Base-by-base conservation (phyloP, 768 basidiomycete genomes). In the Candolleomyces efflorescens region DNA sequence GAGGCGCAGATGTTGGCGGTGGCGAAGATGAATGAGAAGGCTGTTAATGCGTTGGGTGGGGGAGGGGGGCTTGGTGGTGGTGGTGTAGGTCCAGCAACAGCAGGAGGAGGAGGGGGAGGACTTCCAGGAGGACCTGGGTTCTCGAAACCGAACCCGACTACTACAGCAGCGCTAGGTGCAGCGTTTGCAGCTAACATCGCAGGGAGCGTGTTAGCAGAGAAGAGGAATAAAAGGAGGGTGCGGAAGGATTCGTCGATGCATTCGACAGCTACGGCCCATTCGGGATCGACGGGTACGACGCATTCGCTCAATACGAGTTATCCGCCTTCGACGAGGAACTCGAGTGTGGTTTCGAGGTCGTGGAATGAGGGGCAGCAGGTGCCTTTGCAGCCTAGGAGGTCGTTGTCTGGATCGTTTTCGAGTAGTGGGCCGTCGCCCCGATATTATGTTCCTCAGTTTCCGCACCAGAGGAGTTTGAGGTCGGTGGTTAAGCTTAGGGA, bases 311-410 rank as follows among this genome's bases (percentile, higher is more conserved):
- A 11, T 11, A 32, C 32, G 32, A 32, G 11, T 32, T 32, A 32
- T 5, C 32, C 32, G 32, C n/a, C n/a, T n/a, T 32, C 32, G 32
- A 32, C 32, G 32, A 43, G 41, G 17, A 43, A 43, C 17, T 17
- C 41, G 9, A 62, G 73, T 1, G 62, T 72, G 0, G 67, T 79
- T 22, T 78, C 86, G 27, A 82, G 76, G 61, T 82, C 83, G 0
- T 86, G 83, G 83, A 81, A 76, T n/a, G 85, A 87, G 47, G 64
- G 61, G 27, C 41, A 39, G 22, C 27, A 63, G 17, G 55, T 43
- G 10, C 43, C 17, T 22, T 22, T 23, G 5, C 63, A 72, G 2
- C 70, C 78, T 17, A 65, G 72, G 36, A 64, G 70, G 36, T 67
- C 69, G 37, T 66, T 73, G 1, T 65, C 78, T 1, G 63, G 72